These are phyloP conservation scores for Myriosclerotinia curreyana DNA, from an alignment of 2,329 filamentous ascomycete genomes.

Conservation along the genomic window DNA sequence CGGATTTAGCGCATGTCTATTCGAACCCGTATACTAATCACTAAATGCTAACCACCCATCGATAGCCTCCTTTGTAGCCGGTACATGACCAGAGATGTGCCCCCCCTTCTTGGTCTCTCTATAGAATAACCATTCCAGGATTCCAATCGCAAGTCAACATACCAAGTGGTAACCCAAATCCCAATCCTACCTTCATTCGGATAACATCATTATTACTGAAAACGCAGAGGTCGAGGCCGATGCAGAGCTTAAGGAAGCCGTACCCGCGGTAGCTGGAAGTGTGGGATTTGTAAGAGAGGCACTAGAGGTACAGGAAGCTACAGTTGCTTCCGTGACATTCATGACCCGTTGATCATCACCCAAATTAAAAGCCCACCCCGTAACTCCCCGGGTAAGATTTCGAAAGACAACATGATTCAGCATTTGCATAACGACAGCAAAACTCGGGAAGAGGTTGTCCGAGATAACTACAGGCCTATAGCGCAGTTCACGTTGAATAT, in stretches of 20 bases:
- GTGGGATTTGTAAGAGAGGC: too few species aligned
- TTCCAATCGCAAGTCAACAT: neutral
- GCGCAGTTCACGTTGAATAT: neutral
- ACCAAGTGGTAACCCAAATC: neutral
- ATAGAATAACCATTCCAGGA: conserved; percentile 1
- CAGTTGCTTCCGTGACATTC: neutral
- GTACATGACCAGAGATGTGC: too few species aligned
- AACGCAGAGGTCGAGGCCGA: neutral
- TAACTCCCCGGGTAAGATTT: neutral
- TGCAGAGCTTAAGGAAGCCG: neutral
- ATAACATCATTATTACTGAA: neutral
- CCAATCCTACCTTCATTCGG: conserved; percentile 1
- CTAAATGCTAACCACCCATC: too few species aligned
- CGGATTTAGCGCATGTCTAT: too few species aligned
- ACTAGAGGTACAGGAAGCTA: neutral
- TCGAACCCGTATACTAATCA: too few species aligned
- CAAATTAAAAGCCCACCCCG: neutral
- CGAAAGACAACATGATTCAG: neutral
- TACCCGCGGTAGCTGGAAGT: neutral
- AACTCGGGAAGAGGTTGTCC: neutral
- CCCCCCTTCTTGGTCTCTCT: neutral
- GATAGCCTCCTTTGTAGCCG: too few species aligned
- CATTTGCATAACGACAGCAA: neutral
- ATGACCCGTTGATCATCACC: neutral
- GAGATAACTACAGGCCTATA: neutral